Base-by-base conservation (phyloP, 768 basidiomycete genomes). In the Collybia nuda region DNA sequence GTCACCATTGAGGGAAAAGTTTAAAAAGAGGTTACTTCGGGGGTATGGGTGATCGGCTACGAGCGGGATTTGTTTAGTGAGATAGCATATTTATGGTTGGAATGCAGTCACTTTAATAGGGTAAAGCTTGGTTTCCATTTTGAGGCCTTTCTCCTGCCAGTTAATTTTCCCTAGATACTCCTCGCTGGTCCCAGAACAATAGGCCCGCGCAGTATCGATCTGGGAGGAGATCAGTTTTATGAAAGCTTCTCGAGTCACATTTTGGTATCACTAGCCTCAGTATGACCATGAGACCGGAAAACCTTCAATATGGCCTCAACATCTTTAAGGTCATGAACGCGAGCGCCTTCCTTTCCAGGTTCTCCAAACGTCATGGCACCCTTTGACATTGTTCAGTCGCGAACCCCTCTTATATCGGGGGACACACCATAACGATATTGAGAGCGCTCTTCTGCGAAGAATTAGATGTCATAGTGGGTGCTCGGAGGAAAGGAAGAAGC, bases 101-200 rank as follows among this genome's bases (percentile, higher is more conserved):
- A 32, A 32, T 11, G 7, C 32, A 26, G 56, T 50, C 32, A 70
- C 69, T 8, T 53, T 46, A 39, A 53, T 60, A 0, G 83, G 82
- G 52, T 74, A 76, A 15, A 82, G 73, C 61, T 87, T 87, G 0
- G 82, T 86, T 38, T 84, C 81, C 38, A 86, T 66, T 49, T 73
- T 72, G 21, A 85, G 59, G 0, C 80, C 81, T 29, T 79, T 72
- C 39, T 66, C 63, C 51, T 77, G 67, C 69, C 78, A 78, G 51
- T 74, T 67, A 47, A 77, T 68, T 64, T 78, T 67, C 5, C 79
- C 82, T n/a, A 85, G 71, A 54, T 67, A 69, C 40, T 73, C 69
- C 59, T 87, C 83, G 6, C 81, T 80, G 0, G 82, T 82, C 1
- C 82, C 80, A 21, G 70, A 71, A 9, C 65, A 70, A 49, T 85